These are phyloP conservation scores for Leishmania amazonensis DNA, from an alignment of 208 protist genomes.

Conservation along the genomic window DNA sequence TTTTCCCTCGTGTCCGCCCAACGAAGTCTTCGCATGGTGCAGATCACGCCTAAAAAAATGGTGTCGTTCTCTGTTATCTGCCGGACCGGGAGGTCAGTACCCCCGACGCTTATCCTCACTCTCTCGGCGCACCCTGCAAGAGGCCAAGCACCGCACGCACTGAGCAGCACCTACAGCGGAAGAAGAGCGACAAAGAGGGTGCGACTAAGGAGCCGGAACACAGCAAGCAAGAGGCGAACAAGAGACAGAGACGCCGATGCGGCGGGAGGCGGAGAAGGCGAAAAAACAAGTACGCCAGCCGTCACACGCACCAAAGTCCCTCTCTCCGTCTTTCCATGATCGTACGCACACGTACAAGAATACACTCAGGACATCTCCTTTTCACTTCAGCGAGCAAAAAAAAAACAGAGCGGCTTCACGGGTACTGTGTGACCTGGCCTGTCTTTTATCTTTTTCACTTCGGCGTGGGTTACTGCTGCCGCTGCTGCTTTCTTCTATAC, in stretches of 20 bases:
- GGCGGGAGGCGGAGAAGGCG: not conserved
- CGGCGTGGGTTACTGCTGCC: too few species aligned
- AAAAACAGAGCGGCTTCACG: not conserved
- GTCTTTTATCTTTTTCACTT: not conserved
- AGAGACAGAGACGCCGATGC: too few species aligned
- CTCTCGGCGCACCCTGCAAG: not conserved
- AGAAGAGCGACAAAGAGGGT: not conserved
- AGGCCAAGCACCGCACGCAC: not conserved
- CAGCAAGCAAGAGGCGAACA: not conserved
- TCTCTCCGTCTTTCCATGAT: not conserved
- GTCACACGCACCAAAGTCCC: not conserved
- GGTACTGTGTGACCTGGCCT: not conserved
- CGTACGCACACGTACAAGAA: not conserved
- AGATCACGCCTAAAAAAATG: not conserved
- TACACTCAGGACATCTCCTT: not conserved
- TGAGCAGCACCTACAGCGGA: not conserved
- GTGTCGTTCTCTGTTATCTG: not conserved
- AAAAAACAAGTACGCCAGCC: not conserved
- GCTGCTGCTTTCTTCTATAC: not conserved
- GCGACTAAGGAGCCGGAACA: too few species aligned
- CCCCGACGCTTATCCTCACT: not conserved
- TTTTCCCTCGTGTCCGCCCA: not conserved
- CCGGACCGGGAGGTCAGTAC: not conserved
- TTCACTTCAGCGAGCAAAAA: not conserved
- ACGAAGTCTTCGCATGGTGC: not conserved